These are phyloP conservation scores for Nakataea oryzae DNA, from an alignment of 2,329 filamentous ascomycete genomes.

Conservation along the genomic window DNA sequence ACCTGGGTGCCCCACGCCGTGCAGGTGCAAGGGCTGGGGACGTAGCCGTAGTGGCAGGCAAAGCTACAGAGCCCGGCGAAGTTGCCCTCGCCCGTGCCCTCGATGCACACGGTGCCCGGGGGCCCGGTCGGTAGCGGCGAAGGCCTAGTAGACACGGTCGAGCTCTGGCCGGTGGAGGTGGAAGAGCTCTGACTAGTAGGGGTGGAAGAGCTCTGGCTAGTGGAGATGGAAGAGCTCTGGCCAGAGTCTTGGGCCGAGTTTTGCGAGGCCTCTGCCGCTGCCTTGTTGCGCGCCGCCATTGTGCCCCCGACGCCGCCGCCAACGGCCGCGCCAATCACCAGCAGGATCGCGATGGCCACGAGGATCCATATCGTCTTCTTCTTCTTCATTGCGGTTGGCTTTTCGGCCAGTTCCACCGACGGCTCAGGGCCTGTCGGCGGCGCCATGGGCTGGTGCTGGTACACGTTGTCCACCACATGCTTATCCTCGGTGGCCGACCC, in stretches of 20 bases:
- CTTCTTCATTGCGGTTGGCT: neutral
- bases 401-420: neutral
- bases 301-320: neutral
- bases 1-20: conserved; percentile 7
- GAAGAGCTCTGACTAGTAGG: too few relatives aligned
- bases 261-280: neutral
- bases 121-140: too few relatives aligned
- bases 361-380: neutral
- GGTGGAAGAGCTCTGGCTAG: neutral
- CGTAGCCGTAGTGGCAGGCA: conserved; percentile 10
- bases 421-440: neutral
- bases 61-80: conserved; percentile 10
- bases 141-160: neutral
- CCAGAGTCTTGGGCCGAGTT: too few relatives aligned
- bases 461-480: neutral
- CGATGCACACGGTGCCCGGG: conserved; percentile 7
- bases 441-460: neutral
- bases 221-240: neutral
- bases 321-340: neutral
- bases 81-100: conserved; percentile 8
- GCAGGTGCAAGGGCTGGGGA: conserved; percentile 10
- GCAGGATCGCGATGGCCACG: neutral
- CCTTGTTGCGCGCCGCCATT: neutral
- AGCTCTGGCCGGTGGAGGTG: neutral
- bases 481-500: neutral